Evolutionary conservation across 768 basidiomycete species (phyloP).

Genomic region (Tricholoma sp.): DNA sequence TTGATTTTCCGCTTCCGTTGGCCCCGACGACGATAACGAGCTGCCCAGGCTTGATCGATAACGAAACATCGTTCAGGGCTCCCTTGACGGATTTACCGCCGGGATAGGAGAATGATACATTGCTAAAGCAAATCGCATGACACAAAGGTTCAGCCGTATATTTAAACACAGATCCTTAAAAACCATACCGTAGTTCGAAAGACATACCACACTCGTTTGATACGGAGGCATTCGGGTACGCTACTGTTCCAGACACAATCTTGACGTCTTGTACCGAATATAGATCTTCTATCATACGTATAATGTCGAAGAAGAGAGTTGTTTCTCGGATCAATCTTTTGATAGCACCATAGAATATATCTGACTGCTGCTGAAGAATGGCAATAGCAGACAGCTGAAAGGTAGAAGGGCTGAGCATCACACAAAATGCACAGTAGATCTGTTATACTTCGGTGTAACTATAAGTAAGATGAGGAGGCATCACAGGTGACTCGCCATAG

Average conservation of each 20-base stretch:
- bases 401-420: slow-evolving; percentile 23
- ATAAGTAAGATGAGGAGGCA: background rate
- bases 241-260: slow-evolving; percentile 22
- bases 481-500: background rate
- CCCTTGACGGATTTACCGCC: slow-evolving; percentile 32
- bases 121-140: slow-evolving; percentile 21
- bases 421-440: slow-evolving; percentile 31
- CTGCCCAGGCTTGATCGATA: slow-evolving; percentile 40
- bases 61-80: slow-evolving; percentile 33
- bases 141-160: background rate
- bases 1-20: slow-evolving; percentile 53
- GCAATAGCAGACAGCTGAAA: slow-evolving; percentile 35
- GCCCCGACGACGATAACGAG: slow-evolving; percentile 52
- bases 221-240: slow-evolving; percentile 17
- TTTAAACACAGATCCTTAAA: background rate
- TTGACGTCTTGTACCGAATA: slow-evolving; percentile 21
- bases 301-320: slow-evolving; percentile 2
- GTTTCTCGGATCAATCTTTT: slow-evolving; percentile 11
- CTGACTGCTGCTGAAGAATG: slow-evolving; percentile 33
- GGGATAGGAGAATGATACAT: slow-evolving; percentile 46
- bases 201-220: slow-evolving; percentile 18
- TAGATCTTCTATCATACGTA: slow-evolving; percentile 12
- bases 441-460: slow-evolving; percentile 3
- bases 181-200: slow-evolving; percentile 21
- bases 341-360: slow-evolving; percentile 15